phyloP scores from a whole-genome alignment of 2,329 filamentous ascomycete genomes.

The Parasarocladium wereldwijsianum region DNA sequence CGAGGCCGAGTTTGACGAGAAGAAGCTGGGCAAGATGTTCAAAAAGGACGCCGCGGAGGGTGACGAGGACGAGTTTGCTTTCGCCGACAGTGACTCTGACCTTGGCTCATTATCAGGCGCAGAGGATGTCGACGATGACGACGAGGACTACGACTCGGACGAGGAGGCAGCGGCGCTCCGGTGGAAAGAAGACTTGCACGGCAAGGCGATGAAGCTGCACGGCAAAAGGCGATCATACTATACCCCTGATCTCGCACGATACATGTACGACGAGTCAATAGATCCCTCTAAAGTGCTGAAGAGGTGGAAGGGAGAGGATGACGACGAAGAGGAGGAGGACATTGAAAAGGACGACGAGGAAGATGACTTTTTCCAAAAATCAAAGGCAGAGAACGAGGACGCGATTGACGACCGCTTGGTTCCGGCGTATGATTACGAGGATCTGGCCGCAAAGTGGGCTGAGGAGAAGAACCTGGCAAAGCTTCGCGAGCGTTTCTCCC shows the following conservation, averaged over 20 bases:
- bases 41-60: conserved; percentile 34
- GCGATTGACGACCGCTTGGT: conserved; percentile 67
- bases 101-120: conserved; percentile 67
- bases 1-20: conserved; percentile 42
- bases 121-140: conserved; percentile 30
- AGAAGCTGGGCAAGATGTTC: conserved; percentile 47
- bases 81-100: conserved; percentile 95
- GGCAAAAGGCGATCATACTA: conserved; percentile 58
- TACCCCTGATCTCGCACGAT: conserved; percentile 65
- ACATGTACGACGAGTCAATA: conserved; percentile 78
- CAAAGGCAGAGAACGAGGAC: conserved; percentile 50
- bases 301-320: conserved; percentile 61
- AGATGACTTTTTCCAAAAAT: conserved; percentile 51
- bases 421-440: conserved; percentile 65
- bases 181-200: conserved; percentile 82
- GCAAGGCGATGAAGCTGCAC: conserved; percentile 60
- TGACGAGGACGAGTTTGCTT: conserved; percentile 61
- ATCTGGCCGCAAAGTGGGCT: conserved; percentile 75
- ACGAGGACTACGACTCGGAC: conserved; percentile 39
- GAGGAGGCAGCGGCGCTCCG: conserved; percentile 59
- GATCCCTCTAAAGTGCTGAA: conserved; percentile 60
- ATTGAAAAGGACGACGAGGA: conserved; percentile 43
- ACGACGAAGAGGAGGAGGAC: conserved; percentile 40
- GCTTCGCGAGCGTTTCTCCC: conserved; percentile 62
- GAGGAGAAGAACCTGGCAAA: conserved; percentile 62